A percentile compares a stretch with the other conserved stretches of the same genome.
phyloP scores from a whole-genome alignment of 2,329 filamentous ascomycete species.

The Plectosphaerella cucumerina region DNA sequence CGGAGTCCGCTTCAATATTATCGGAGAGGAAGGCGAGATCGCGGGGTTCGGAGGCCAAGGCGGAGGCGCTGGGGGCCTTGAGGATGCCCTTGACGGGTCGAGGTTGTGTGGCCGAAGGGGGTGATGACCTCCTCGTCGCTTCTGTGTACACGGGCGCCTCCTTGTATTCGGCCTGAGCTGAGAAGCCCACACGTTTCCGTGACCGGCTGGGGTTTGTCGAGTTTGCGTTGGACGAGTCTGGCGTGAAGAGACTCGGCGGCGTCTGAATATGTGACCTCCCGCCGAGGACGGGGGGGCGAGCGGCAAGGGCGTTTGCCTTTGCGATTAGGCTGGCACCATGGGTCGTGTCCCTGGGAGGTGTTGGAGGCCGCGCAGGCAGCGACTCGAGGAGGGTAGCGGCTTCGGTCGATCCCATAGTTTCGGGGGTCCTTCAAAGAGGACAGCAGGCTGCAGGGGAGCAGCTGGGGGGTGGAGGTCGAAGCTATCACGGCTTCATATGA shows the following conservation, averaged over 20 bases:
- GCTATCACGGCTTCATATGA: neutral
- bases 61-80: slow-evolving; percentile 54
- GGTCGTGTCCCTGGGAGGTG: slow-evolving; percentile 56
- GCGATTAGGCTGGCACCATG: slow-evolving; percentile 27
- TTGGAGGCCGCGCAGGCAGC: slow-evolving; percentile 59
- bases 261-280: slow-evolving; percentile 41
- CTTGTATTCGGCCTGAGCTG: slow-evolving; percentile 50
- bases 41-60: slow-evolving; percentile 39
- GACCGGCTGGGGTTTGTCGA: slow-evolving; percentile 38
- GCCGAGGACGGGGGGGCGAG: slow-evolving; percentile 32
- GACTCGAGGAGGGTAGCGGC: slow-evolving; percentile 42
- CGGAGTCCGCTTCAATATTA: slow-evolving; percentile 34
- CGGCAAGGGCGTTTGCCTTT: slow-evolving; percentile 27
- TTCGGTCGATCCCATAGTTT: slow-evolving; percentile 35
- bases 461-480: neutral
- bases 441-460: neutral
- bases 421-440: slow-evolving; percentile 9
- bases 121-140: slow-evolving; percentile 31
- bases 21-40: slow-evolving; percentile 30
- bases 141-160: slow-evolving; percentile 44
- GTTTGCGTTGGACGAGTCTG: slow-evolving; percentile 34
- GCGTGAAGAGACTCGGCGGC: slow-evolving; percentile 45
- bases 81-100: slow-evolving; percentile 67
- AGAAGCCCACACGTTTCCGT: slow-evolving; percentile 56
- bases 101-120: slow-evolving; percentile 31